Conservation (phyloP, 176 grass and related monocot genomes). For the Lolium perenne region DNA sequence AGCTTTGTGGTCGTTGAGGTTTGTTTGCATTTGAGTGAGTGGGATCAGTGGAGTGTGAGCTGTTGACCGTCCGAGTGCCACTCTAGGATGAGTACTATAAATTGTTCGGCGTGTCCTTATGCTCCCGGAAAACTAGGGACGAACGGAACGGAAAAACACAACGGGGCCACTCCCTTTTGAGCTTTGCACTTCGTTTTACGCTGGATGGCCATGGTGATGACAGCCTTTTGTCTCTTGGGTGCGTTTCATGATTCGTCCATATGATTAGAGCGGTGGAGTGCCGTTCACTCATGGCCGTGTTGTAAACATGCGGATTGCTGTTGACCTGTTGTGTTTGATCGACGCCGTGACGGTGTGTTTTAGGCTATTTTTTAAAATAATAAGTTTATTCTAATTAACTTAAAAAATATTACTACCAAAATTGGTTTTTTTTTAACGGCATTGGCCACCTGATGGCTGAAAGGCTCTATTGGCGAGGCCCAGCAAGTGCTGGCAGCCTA, state of each 20-base stretch:
- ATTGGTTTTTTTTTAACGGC: too few relatives aligned
- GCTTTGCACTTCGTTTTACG: neutral
- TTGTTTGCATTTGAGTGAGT: slow-evolving; percentile 31
- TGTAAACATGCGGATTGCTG: neutral
- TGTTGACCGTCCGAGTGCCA: neutral
- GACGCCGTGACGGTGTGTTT: neutral
- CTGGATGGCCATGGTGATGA: slow-evolving; percentile 34
- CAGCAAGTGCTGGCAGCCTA: too few relatives aligned
- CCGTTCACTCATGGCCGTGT: slow-evolving; percentile 29
- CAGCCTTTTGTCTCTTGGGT: slow-evolving; percentile 29
- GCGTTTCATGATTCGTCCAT: slow-evolving; percentile 21
- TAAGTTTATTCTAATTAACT: too few relatives aligned
- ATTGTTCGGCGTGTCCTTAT: slow-evolving; percentile 23
- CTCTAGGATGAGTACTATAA: neutral
- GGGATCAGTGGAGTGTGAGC: slow-evolving; percentile 32
- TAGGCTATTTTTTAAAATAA: too few relatives aligned
- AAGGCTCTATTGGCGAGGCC: too few relatives aligned
- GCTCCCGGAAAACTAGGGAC: too few relatives aligned
- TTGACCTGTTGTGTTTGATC: too few relatives aligned
- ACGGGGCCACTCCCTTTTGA: too few relatives aligned
- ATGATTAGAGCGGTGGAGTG: slow-evolving; percentile 45
- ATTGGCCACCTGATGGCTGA: too few relatives aligned
- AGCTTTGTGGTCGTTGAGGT: neutral
- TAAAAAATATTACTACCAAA: too few relatives aligned
- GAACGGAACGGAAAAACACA: too few relatives aligned